phyloP scores from a whole-genome alignment of 176 grass and related monocot species.

The Bromus sterilis region DNA sequence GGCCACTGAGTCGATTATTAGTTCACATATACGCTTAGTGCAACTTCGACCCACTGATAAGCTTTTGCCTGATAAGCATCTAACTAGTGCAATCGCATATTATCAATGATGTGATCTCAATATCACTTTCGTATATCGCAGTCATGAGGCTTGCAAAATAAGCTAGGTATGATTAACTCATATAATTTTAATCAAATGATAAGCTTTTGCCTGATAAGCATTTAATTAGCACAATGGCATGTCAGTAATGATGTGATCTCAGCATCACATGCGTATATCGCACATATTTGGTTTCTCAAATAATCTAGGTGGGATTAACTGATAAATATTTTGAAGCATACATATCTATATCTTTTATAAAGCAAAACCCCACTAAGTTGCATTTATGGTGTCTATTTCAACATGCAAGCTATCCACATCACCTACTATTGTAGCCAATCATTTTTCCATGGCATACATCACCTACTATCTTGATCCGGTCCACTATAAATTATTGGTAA shows the following conservation, averaged over 20 bases:
- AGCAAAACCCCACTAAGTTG: too few relatives aligned
- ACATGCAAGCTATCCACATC: too few relatives aligned
- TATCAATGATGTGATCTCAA: not conserved
- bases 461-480: too few relatives aligned
- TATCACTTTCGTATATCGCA: not conserved
- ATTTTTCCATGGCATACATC: too few relatives aligned
- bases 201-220: slow-evolving; percentile 9
- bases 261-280: not conserved
- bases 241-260: not conserved
- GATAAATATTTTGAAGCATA: too few relatives aligned
- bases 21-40: not conserved
- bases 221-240: not conserved
- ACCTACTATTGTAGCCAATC: too few relatives aligned
- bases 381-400: too few relatives aligned
- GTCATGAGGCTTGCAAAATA: not conserved
- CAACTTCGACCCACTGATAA: not conserved
- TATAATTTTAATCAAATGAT: too few relatives aligned
- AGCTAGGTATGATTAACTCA: not conserved
- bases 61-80: slow-evolving; percentile 12
- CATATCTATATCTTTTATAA: too few relatives aligned
- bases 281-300: not conserved
- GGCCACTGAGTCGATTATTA: not conserved
- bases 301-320: not conserved
- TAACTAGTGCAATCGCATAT: not conserved
- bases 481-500: too few relatives aligned